Percentiles rank a stretch among this genome's conserved stretches.
Evolutionary conservation across 2,329 filamentous ascomycete species (phyloP).

Genomic region (Colletotrichum zoysiae): DNA sequence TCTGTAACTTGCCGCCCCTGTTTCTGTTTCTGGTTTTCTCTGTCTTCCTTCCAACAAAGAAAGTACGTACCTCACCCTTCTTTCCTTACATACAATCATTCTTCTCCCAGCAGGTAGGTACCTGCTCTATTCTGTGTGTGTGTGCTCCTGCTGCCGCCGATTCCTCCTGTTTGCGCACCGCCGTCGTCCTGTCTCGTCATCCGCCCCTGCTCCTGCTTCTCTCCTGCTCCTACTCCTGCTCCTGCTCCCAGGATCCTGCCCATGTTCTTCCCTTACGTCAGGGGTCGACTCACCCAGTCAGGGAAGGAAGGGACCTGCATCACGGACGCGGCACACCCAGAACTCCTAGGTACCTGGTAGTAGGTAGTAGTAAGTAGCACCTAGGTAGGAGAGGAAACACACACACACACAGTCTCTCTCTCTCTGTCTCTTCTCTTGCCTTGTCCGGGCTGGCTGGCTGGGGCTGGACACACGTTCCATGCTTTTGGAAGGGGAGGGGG

Average conservation of each 20-base stretch:
- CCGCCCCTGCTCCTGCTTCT: not conserved
- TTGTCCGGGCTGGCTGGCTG: constrained; percentile 26
- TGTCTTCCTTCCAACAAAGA: not conserved
- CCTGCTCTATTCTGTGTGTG: not conserved
- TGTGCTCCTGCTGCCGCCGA: not conserved
- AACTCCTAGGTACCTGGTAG: not conserved
- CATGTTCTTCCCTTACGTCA: constrained; percentile 36
- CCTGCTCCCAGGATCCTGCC: constrained; percentile 1
- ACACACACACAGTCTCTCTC: not conserved
- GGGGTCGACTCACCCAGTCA: constrained; percentile 30
- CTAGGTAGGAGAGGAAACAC: constrained; percentile 26
- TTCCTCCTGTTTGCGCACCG: no score
- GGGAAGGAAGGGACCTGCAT: constrained; percentile 40
- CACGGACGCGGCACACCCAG: constrained; percentile 13
- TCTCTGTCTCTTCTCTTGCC: not conserved
- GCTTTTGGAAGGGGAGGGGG: constrained; percentile 11
- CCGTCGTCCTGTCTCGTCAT: not conserved
- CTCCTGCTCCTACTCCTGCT: not conserved
- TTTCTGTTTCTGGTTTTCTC: no score
- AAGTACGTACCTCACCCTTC: not conserved
- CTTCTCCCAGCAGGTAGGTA: not conserved
- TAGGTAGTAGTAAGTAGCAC: no score
- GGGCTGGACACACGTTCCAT: constrained; percentile 40
- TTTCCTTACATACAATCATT: not conserved
- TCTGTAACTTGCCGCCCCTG: not conserved